Base-by-base conservation (phyloP, 1,139 yeast species). In the Yarrowia galli region DNA sequence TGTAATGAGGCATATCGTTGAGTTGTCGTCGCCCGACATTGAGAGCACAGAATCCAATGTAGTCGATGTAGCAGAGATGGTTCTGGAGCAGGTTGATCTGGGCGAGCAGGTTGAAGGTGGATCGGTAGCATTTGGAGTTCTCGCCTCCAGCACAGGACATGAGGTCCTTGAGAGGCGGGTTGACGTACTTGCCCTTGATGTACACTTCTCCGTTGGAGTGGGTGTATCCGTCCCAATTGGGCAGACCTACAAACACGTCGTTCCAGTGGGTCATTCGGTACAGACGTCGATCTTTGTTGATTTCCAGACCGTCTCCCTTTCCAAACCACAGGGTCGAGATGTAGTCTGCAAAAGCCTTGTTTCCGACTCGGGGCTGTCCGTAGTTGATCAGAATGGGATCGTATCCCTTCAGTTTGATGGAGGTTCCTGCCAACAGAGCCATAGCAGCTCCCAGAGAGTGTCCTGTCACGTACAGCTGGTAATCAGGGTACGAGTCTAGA, bases 361-460 rank as follows among this genome's bases (percentile, higher is more conserved):
- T 87, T 2, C 91, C 92, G 36, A 89, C 78, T 71, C 84, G 84
- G 0, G 92, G 91, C 25, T 86, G 81, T 2, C 89, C 93, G 77
- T 79, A 86, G 0, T 88, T 82, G 15, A 88, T 76, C 0, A 88
- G 84, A 53, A 83, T 75, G 0, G 89, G 88, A 6, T 81, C 76
- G 67, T 78, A 79, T 0, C 89, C 90, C 73, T 84, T 72, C 10
- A 84, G 71, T 69, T 80, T 80, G 68, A 86, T 80, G 72, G 89
- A 92, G 22, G 87, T 80, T 0, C 89, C 92, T 13, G 85, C 82
- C 48, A 89, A 76, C 16, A 82, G 76, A 0, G 92, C 88, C 68
- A 88, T 76, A 0, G 92, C 91, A 2, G 88, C 95, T 1, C 95
- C 96, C 36, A 89, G 75, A 0, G 93, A 89, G 77, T 89, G 95